Evolutionary conservation across 805 yeast species (phyloP).

Genomic region (Pichia cephalocereana): DNA sequence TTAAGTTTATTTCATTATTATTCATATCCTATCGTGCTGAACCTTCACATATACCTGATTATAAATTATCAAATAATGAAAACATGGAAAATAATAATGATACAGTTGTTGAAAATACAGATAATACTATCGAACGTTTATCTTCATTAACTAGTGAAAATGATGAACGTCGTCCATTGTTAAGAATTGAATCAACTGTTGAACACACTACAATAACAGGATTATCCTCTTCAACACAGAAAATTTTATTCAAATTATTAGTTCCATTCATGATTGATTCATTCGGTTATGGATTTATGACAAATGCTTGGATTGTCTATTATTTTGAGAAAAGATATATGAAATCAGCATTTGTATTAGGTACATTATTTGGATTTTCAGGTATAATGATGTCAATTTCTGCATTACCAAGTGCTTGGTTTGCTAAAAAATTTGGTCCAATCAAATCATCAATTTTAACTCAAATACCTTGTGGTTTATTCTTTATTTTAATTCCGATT

Average conservation of each 20-base stretch:
- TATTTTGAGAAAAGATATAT: conserved; percentile 55
- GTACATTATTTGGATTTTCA: conserved; percentile 56
- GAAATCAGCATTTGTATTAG: conserved; percentile 49
- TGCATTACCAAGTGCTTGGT: conserved; percentile 65
- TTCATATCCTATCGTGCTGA: conserved; percentile 49
- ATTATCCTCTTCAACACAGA: conserved; percentile 34
- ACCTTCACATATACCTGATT: conserved; percentile 19
- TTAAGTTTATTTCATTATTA: conserved; percentile 43
- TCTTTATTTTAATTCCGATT: conserved; percentile 46
- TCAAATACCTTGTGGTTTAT: conserved; percentile 69
- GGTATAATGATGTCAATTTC: conserved; percentile 57
- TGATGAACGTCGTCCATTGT: conserved; percentile 8
- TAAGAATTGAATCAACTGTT: conserved; percentile 13
- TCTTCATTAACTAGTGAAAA: not conserved
- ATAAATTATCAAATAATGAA: conserved; percentile 9
- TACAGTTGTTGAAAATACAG: not conserved
- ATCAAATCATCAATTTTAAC: conserved; percentile 64
- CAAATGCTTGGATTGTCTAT: conserved; percentile 80
- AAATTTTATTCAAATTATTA: conserved; percentile 39
- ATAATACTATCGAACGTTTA: not conserved
- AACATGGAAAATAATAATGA: not conserved
- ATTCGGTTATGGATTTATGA: conserved; percentile 82
- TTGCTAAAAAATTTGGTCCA: conserved; percentile 67
- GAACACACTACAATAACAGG: conserved; percentile 23
- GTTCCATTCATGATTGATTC: conserved; percentile 76